Percentiles rank a stretch among this genome's conserved stretches.
Evolutionary conservation across 768 basidiomycete genomes (phyloP).

Genomic region (Lentinus brumalis): DNA sequence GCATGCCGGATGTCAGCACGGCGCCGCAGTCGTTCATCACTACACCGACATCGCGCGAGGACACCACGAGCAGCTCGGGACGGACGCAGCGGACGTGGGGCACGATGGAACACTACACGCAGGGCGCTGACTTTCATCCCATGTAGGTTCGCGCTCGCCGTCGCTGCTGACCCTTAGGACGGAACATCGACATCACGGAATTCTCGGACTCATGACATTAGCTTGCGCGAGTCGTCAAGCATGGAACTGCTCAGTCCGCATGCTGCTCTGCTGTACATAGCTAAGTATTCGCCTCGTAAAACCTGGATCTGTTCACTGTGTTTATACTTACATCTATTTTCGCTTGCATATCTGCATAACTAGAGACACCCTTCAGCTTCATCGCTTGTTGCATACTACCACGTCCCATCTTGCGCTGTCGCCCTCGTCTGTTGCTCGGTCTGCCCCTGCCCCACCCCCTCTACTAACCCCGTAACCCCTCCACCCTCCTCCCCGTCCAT

Average conservation of each 20-base stretch:
- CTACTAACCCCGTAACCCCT: neutral
- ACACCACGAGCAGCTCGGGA: conserved; percentile 54
- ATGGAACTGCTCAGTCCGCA: neutral
- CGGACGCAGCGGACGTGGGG: conserved; percentile 52
- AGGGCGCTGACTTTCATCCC: conserved; percentile 14
- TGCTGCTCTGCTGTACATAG: too few relatives aligned
- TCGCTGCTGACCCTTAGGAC: neutral
- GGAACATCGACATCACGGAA: neutral
- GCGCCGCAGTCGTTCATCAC: conserved; percentile 72
- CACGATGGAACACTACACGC: conserved; percentile 37
- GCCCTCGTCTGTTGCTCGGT: neutral
- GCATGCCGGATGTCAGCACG: conserved; percentile 66
- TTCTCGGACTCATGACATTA: neutral
- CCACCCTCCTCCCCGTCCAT: neutral
- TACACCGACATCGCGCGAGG: conserved; percentile 58
- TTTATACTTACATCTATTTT: conserved; percentile 23
- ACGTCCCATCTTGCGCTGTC: neutral
- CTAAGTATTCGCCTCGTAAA: neutral
- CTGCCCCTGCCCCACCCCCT: neutral
- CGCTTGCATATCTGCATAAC: conserved; percentile 8
- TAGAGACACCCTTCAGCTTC: conserved; percentile 4
- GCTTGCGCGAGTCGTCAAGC: conserved; percentile 1
- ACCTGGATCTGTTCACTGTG: conserved; percentile 10
- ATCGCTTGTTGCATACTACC: conserved; percentile 18
- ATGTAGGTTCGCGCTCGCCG: neutral